Evolutionary conservation across 1,139 yeast species (phyloP), one percentile per base, ranked within the genome.

Genomic region (Hemisphaericaspora xylanilytica): DNA sequence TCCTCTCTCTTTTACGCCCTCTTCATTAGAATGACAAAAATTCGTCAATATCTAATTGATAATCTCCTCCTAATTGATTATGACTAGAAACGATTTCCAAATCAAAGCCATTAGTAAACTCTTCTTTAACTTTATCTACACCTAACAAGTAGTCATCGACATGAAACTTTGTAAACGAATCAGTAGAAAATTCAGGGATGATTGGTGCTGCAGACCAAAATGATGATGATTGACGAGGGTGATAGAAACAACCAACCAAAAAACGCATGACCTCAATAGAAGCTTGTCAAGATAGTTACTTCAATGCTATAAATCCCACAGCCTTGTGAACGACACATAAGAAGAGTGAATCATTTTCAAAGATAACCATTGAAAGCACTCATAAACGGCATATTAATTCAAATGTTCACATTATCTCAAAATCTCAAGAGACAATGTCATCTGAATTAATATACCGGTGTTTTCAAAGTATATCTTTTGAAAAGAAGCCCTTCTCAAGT

Each of bases 151-250:
- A 52, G 39, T 47, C 52, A 37, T 53, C 52, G 16, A 41, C 45
- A 20, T 34, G 24, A 28, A 35, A 34, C 30, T 30, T 29, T 25
- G 37, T 41, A 39, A 42, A 43, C 33, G 48, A 40, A 25, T 50
- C 61, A 44, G 55, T 41, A 41, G 26, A 22, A 22, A 53, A 51
- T 37, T 56, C 67, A 44, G 60, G 60, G 46, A 59, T 59, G 66
- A 59, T 53, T 63, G 71, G 70, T 63, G 70, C 71, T 65, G 71
- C 71, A 50, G 70, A 65, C 71, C 71, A 55, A 45, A 43, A 37
- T 21, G 8, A 6, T 12, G 15, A 12, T 6, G n/a, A n/a, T n/a
- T n/a, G n/a, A n/a, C n/a, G n/a, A n/a, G n/a, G n/a, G n/a, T 25
- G 15, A 26, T 33, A 15, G 25, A 31, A n/a, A 36, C 24, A n/a